A percentile compares a stretch with the other conserved stretches of the same genome.
These are phyloP conservation scores for Auriscalpium orientale DNA, from an alignment of 768 basidiomycete genomes.

Conservation along the genomic window DNA sequence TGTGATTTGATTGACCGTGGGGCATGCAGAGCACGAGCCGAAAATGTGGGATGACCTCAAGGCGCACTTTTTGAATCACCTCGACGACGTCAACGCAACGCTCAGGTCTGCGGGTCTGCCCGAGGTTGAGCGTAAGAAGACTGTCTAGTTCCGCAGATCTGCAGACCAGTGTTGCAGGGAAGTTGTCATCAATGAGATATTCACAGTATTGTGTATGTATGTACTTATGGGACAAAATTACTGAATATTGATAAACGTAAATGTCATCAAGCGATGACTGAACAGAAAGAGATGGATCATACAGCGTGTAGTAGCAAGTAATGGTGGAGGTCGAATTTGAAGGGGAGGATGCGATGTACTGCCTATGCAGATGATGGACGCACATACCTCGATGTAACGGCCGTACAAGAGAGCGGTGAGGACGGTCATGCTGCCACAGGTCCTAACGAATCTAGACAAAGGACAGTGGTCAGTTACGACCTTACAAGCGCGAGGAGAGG, in stretches of 20 bases:
- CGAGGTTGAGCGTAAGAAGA: neutral
- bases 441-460: too few species aligned
- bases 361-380: too few species aligned
- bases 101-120: neutral
- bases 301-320: too few species aligned
- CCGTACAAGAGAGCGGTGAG: too few species aligned
- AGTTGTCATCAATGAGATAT: neutral
- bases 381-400: too few species aligned
- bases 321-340: too few species aligned
- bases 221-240: neutral
- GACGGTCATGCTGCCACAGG: too few species aligned
- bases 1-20: neutral
- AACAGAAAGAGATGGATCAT: too few species aligned
- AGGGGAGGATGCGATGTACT: too few species aligned
- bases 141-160: neutral
- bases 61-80: constrained; percentile 49
- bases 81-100: constrained; percentile 43
- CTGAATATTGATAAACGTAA: too few species aligned
- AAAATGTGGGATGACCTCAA: constrained; percentile 61
- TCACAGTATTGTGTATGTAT: neutral
- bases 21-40: constrained; percentile 45
- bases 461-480: neutral
- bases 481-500: neutral
- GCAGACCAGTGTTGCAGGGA: neutral
- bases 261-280: too few species aligned